Percentiles rank a stretch among this genome's conserved stretches.
These are phyloP conservation scores for Phanerochaete sordida DNA, from an alignment of 768 basidiomycete genomes.

Conservation along the genomic window DNA sequence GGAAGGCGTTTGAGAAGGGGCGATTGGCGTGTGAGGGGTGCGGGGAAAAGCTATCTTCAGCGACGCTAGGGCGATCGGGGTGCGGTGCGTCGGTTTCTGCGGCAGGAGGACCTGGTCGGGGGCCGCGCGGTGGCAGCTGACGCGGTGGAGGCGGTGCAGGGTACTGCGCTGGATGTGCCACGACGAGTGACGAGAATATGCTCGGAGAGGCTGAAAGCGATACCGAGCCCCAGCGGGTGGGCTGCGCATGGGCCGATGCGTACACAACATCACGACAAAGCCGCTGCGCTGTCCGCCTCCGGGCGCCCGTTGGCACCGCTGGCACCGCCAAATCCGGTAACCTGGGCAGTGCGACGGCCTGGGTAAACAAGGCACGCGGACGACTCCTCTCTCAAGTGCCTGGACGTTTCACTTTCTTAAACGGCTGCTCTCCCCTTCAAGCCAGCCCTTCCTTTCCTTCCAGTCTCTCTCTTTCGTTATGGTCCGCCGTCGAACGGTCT, in stretches of 20 bases:
- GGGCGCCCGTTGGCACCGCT: not conserved
- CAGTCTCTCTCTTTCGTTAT: conserved; percentile 27
- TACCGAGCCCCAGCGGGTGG: not conserved
- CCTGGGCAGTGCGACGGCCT: conserved; percentile 7
- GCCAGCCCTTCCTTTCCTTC: conserved; percentile 14
- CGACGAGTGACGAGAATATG: too few relatives aligned
- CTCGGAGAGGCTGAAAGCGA: too few relatives aligned
- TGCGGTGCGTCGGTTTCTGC: too few relatives aligned
- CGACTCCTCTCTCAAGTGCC: conserved; percentile 3
- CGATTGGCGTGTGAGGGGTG: not conserved
- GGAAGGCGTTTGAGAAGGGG: not conserved
- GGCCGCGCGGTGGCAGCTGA: too few relatives aligned
- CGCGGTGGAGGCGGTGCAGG: not conserved
- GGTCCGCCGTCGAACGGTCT: conserved; percentile 43
- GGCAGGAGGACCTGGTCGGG: too few relatives aligned
- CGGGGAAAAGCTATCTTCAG: not conserved
- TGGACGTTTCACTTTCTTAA: conserved; percentile 10
- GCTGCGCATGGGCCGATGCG: not conserved
- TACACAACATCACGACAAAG: not conserved
- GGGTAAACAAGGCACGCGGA: conserved; percentile 2
- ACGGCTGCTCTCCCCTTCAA: conserved; percentile 2
- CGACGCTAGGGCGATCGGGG: not conserved
- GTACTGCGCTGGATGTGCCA: not conserved
- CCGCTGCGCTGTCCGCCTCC: not conserved
- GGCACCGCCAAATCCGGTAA: conserved; percentile 8